These are phyloP conservation scores for Umbellularia californica DNA, from an alignment of 164 flowering plant species.

Conservation along the genomic window DNA sequence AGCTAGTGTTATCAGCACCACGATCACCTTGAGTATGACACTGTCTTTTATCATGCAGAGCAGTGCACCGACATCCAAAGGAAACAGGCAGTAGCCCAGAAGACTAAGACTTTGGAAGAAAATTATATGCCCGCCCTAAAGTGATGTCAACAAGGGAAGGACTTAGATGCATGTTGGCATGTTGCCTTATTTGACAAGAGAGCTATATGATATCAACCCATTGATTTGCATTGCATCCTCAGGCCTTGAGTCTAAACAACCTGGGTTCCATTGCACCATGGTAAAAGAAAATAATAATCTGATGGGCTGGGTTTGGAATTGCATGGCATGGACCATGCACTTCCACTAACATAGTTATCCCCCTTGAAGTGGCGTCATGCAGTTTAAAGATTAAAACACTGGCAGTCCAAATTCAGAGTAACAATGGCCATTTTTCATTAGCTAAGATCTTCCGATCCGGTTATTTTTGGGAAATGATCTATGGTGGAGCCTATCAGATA, in stretches of 20 bases:
- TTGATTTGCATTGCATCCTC: no score
- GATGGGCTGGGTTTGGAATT: no score
- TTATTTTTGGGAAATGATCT: background rate
- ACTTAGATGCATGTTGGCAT: no score
- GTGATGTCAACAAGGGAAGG: background rate
- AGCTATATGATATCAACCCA: no score
- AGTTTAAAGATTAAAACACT: background rate
- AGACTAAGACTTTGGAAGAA: conserved; percentile 97
- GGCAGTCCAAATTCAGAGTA: background rate
- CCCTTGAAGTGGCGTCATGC: conserved; percentile 3
- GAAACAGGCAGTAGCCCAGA: conserved; percentile 91
- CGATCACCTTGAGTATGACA: conserved; percentile 63
- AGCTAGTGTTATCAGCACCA: conserved; percentile 78
- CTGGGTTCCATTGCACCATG: no score
- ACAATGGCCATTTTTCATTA: conserved; percentile 3
- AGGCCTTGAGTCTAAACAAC: no score
- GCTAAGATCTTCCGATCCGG: background rate
- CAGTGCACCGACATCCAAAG: conserved; percentile 81
- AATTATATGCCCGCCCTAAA: conserved; percentile 92
- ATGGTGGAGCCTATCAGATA: background rate
- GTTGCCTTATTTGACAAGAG: no score
- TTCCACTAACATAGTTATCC: no score
- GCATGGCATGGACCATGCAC: no score
- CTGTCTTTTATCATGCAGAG: conserved; percentile 84
- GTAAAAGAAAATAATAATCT: no score